Evolutionary conservation across 148 eudicot species (phyloP), one percentile per base, ranked within the genome.

Genomic region (Rhododendron ferrugineum): DNA sequence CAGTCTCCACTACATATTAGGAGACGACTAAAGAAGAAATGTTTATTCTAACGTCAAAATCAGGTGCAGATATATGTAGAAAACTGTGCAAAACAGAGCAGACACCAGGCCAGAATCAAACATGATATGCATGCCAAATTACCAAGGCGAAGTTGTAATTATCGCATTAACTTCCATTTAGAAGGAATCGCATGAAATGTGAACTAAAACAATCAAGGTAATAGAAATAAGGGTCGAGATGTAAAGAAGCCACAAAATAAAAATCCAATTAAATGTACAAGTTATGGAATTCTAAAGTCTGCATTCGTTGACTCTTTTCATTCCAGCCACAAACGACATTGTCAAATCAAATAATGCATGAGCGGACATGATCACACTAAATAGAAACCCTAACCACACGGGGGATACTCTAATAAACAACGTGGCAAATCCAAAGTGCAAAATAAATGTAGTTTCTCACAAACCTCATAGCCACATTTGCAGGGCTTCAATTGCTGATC

Each of bases 401-500:
- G 11, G 5, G 22, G 34, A n/a, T 26, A 36, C 26, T 50, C 30
- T 5, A 28, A 75, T 54, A 40, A 77, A 23, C 16, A 50, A 54
- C 28, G 79, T 34, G 40, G 36, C 72, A 84, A 34, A 84, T 84
- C 49, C 50, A 36, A 68, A 46, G 3, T 8, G 76, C 78, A 16
- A 32, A 20, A 28, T 58, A 49, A 36, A n/a, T 22, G 50, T 62
- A 26, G 22, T 11, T 22, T 64, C 50, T 37, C 5, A 34, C 78
- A 58, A 40, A 90, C 94, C 91, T 92, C 90, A 73, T 92, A 92
- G 83, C 94, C 94, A 83, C 94, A 92, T 89, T 88, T 84, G 83
- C 94, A 92, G 23, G 94, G 94, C 83, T 87, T 90, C 86, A 92
- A 86, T 62, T 90, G 94, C 89, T 92, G 92, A 83, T 92, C 94